Evolutionary conservation across 306 rosid species (phyloP), one percentile per base, ranked within the genome.

Genomic region (Prunus fruticosa): DNA sequence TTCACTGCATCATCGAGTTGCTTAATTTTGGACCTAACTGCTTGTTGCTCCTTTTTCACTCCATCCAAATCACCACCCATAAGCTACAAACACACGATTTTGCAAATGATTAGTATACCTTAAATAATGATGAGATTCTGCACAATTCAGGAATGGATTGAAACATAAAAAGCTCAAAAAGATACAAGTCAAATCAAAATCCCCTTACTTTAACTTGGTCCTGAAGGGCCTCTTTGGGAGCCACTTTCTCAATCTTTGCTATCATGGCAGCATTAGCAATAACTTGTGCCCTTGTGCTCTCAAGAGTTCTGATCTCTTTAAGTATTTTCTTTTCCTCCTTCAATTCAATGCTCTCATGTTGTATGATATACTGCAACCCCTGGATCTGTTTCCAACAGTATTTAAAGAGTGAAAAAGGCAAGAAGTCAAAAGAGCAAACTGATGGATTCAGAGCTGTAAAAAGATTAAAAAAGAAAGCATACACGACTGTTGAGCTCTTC

Each of bases 281-380:
- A 78, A 96, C 99, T 64, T 91, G 84, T 60, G 86, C 91, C 88
- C 98, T 89, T 53, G 99, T 96, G 72, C 90, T 91, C 82, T 96
- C 99, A 73, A 96, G 96, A 79, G 90, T 97, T 81, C 89, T 96
- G 67, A 96, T 96, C 69, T 96, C 99, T 76, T 91, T 90, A 76
- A 96, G 89, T 64, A 96, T 52, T 80, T 88, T 93, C 85, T 93
- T 96, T 81, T 96, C 99, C 89, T 96, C 99, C 0, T 87, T 7
- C 84, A 96, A 81, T 1, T 97, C 86, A 81, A 96, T 96, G 86
- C 98, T 96, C 87, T 96, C 99, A 10, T 96, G 99, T 75, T 96
- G 99, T 47, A 96, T 96, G 81, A 82, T 89, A 87, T 92, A 96
- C 54, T 92, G 86, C 62, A 92, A 80, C 80, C 93, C 81, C 28